These are phyloP conservation scores for Rhipidocladum racemiflorum DNA, from an alignment of 176 grass and related monocot species.

Conservation along the genomic window DNA sequence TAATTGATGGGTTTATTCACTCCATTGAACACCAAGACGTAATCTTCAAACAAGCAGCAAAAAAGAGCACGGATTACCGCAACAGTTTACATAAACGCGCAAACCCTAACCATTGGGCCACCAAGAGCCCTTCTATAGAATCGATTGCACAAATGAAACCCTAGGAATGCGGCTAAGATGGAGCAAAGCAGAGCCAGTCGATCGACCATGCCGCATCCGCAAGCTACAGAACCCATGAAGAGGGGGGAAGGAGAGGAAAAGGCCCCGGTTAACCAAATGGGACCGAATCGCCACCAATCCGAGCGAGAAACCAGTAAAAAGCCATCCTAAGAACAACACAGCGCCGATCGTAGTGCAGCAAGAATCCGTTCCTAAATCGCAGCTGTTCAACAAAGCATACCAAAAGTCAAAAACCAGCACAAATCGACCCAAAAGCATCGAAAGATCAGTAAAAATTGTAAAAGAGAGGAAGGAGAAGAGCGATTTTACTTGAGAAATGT, in stretches of 20 bases:
- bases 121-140: not conserved
- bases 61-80: not conserved
- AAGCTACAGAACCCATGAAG: not conserved
- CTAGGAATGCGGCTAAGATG: not conserved
- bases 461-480: too few species aligned
- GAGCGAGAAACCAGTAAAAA: not conserved
- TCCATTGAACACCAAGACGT: not conserved
- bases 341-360: not conserved
- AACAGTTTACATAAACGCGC: not conserved
- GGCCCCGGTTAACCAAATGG: not conserved
- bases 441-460: too few species aligned
- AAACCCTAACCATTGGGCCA: not conserved
- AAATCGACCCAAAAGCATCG: too few species aligned
- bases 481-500: too few species aligned
- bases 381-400: too few species aligned
- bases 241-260: not conserved
- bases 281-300: not conserved
- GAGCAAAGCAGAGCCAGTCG: too few species aligned
- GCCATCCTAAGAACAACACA: not conserved
- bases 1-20: not conserved
- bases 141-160: not conserved
- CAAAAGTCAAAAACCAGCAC: too few species aligned
- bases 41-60: not conserved
- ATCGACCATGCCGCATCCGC: not conserved
- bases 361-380: too few species aligned